A percentile compares a stretch with the other conserved stretches of the same genome.
phyloP scores from a whole-genome alignment of 164 flowering plant species.

The Houttuynia cordata region DNA sequence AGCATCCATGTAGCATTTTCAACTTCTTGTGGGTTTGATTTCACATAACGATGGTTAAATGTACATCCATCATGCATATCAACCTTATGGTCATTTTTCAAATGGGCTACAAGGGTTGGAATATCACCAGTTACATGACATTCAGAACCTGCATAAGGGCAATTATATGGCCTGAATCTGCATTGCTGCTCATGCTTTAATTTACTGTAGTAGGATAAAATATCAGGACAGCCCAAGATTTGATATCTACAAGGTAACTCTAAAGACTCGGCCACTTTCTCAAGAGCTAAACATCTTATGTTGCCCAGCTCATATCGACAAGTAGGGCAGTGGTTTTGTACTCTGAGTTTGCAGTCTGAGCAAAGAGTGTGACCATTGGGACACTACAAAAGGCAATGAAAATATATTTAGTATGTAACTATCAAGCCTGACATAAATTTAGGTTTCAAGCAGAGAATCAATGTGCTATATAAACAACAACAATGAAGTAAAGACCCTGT shows the following conservation, averaged over 20 bases:
- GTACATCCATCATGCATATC: conserved; percentile 71
- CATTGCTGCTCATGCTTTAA: conserved; percentile 56
- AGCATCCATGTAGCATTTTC: conserved; percentile 76
- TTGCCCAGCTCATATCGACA: conserved; percentile 60
- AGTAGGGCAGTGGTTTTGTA: conserved; percentile 56
- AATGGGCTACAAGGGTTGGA: conserved; percentile 40
- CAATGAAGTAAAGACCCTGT: neutral
- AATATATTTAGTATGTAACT: neutral
- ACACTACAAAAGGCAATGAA: conserved; percentile 29
- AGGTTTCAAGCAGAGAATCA: neutral
- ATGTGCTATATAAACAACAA: too few species aligned
- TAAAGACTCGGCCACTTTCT: conserved; percentile 62
- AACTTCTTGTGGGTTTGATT: conserved; percentile 46
- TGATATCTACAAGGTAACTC: conserved; percentile 59
- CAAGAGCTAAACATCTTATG: conserved; percentile 61
- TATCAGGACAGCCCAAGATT: conserved; percentile 41
- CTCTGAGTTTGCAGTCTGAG: conserved; percentile 43
- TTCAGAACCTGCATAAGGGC: conserved; percentile 75
- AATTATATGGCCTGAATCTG: conserved; percentile 45
- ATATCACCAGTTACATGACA: conserved; percentile 54
- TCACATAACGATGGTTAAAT: conserved; percentile 63
- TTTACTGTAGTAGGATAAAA: conserved; percentile 50
- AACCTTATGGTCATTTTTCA: conserved; percentile 61
- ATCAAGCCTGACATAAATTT: neutral
- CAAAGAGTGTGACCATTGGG: conserved; percentile 69